A percentile compares a stretch with the other conserved stretches of the same genome.
phyloP scores from a whole-genome alignment of 192 early-diverging fungal species.

The Gigaspora rosea region DNA sequence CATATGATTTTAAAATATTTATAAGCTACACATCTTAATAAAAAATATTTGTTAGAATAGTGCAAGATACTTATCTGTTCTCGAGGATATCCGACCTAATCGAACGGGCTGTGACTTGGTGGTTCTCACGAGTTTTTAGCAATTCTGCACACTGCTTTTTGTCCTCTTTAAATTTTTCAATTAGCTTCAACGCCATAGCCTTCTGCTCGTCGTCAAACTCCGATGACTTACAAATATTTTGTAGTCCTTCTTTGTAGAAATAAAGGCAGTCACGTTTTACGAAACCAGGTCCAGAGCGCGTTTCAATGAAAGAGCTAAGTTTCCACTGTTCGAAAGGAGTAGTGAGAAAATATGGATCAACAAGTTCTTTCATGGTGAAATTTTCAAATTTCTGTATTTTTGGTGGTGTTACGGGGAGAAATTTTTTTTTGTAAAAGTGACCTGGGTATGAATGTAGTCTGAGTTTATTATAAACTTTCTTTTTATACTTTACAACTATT shows the following conservation, averaged over 20 bases:
- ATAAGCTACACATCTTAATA: slow-evolving; percentile 4
- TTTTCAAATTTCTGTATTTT: slow-evolving; percentile 1
- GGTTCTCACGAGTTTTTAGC: slow-evolving; percentile 14
- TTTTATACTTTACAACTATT: no score
- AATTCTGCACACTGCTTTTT: slow-evolving; percentile 7
- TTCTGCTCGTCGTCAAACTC: slow-evolving; percentile 16
- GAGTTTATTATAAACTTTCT: no score
- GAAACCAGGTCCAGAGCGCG: slow-evolving; percentile 2
- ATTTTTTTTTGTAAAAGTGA: no score
- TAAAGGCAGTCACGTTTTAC: slow-evolving; percentile 16
- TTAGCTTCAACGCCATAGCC: slow-evolving; percentile 15
- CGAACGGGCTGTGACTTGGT: slow-evolving; percentile 19
- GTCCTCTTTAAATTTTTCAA: slow-evolving; percentile 1
- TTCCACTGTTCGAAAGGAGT: slow-evolving; percentile 1
- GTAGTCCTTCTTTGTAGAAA: slow-evolving; percentile 19
- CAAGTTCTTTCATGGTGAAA: neutral
- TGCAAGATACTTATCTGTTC: slow-evolving; percentile 24
- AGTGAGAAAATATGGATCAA: slow-evolving; percentile 23
- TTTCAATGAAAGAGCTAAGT: slow-evolving; percentile 21
- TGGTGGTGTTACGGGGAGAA: no score
- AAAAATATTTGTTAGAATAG: slow-evolving; percentile 9
- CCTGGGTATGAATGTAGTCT: no score
- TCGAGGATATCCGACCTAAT: slow-evolving; percentile 5
- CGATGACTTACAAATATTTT: slow-evolving; percentile 23
- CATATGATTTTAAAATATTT: slow-evolving; percentile 15